A percentile compares a stretch with the other conserved stretches of the same genome.
phyloP scores from a whole-genome alignment of 1,139 yeast genomes.

The Hanseniaspora sp. region DNA sequence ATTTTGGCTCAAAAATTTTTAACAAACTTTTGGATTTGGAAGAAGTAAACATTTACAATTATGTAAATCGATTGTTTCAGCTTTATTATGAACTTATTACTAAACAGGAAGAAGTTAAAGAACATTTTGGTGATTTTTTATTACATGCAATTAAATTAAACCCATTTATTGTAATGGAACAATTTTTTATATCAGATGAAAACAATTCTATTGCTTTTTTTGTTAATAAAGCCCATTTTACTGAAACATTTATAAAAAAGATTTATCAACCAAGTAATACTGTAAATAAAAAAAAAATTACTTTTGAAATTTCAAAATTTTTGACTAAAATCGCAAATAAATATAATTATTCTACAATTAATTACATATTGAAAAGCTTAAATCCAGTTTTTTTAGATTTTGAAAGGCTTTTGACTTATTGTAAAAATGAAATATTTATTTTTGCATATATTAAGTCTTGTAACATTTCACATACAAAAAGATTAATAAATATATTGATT shows the following conservation, averaged over 20 bases:
- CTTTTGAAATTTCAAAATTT: background rate
- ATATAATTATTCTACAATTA: background rate
- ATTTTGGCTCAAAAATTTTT: slow-evolving; percentile 12
- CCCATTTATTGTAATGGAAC: background rate
- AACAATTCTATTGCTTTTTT: background rate
- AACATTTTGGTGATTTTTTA: slow-evolving; percentile 6
- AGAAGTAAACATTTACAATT: slow-evolving; percentile 3
- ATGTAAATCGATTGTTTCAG: background rate
- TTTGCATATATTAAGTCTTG: slow-evolving; percentile 3
- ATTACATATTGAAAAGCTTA: slow-evolving; percentile 2
- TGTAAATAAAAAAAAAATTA: slow-evolving; percentile 8
- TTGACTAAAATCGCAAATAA: background rate
- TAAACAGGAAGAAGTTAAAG: background rate
- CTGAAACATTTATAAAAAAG: background rate
- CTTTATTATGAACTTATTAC: background rate
- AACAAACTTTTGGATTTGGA: background rate
- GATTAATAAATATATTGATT: slow-evolving; percentile 12
- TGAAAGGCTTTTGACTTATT: background rate
- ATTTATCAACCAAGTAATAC: slow-evolving; percentile 2
- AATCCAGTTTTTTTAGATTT: slow-evolving; percentile 12
- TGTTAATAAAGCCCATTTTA: background rate
- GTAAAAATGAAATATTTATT: slow-evolving; percentile 4
- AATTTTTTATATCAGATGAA: background rate
- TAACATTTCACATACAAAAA: background rate
- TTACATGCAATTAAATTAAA: slow-evolving; percentile 5